Evolutionary conservation across 176 grass and related monocot genomes (phyloP).

Genomic region (Cocos nucifera): DNA sequence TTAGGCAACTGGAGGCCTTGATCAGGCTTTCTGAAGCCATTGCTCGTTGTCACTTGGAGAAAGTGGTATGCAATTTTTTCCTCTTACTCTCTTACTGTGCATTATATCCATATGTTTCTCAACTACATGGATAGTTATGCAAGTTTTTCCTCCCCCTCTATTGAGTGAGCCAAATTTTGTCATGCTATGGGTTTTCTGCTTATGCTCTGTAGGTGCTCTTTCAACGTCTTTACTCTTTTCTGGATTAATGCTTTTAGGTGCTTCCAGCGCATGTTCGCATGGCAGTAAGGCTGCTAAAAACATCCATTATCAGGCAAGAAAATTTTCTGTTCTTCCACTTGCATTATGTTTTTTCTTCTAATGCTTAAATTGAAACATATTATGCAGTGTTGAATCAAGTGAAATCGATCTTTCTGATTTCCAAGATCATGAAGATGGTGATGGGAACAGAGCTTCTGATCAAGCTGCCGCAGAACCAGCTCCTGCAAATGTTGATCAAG

Average conservation of each 20-base stretch:
- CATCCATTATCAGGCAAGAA: slow-evolving; percentile 82
- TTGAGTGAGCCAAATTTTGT: no score
- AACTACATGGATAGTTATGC: not conserved
- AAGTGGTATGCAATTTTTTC: slow-evolving; percentile 49
- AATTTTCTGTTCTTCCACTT: not conserved
- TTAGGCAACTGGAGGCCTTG: slow-evolving; percentile 91
- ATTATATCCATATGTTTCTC: no score
- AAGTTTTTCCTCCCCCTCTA: no score
- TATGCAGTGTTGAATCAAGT: slow-evolving; percentile 92
- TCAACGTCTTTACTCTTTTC: no score
- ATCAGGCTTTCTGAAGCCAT: slow-evolving; percentile 95
- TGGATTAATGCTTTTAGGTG: no score
- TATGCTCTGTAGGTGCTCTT: no score
- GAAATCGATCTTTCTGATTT: slow-evolving; percentile 98
- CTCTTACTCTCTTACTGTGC: no score
- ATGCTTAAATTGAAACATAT: not conserved
- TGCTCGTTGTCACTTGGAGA: slow-evolving; percentile 85
- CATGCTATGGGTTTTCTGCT: no score
- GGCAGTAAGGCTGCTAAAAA: slow-evolving; percentile 40
- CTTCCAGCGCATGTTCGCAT: no score
- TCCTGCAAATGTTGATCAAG: slow-evolving; percentile 23
- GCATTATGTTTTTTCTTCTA: not conserved
- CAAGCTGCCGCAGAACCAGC: slow-evolving; percentile 27
- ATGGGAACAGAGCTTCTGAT: slow-evolving; percentile 18
- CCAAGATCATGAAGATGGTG: slow-evolving; percentile 55